Evolutionary conservation across 208 protist species (phyloP).

Genomic region (Leishmania tarentolae): DNA sequence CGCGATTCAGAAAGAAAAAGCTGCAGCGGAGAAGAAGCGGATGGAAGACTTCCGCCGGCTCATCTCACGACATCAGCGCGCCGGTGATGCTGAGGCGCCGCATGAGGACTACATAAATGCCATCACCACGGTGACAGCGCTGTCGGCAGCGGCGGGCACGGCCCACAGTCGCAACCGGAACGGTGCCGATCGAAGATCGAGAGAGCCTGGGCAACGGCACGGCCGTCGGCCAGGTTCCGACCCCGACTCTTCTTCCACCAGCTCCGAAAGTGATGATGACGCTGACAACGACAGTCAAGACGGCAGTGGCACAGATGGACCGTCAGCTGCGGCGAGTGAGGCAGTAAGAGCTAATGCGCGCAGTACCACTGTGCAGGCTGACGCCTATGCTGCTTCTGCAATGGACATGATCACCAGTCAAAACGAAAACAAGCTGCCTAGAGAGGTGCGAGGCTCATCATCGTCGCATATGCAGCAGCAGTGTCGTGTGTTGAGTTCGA

Average conservation of each 20-base stretch:
- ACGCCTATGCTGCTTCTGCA: neutral
- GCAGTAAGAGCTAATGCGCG: neutral
- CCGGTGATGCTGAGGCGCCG: neutral
- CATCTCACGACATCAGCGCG: slow-evolving; percentile 30
- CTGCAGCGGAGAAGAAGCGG: slow-evolving; percentile 59
- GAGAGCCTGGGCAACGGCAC: neutral
- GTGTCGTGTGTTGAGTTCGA: slow-evolving; percentile 29
- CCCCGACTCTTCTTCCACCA: slow-evolving; percentile 33
- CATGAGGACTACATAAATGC: slow-evolving; percentile 32
- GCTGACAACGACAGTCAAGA: neutral
- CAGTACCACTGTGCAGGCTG: neutral
- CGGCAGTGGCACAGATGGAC: neutral
- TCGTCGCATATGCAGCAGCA: neutral
- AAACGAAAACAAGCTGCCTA: slow-evolving; percentile 7
- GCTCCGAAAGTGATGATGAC: slow-evolving; percentile 27
- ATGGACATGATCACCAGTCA: neutral
- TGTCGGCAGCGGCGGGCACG: slow-evolving; percentile 23
- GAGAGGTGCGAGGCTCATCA: neutral
- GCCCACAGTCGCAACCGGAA: neutral
- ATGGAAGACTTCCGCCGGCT: slow-evolving; percentile 81
- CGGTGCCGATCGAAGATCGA: neutral
- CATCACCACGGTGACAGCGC: slow-evolving; percentile 24
- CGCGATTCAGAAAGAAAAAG: slow-evolving; percentile 43
- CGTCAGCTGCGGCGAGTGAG: neutral
- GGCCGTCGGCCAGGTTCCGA: slow-evolving; percentile 16